Conservation (phyloP, 176 grass and related monocot species). For the Phoenix dactylifera region DNA sequence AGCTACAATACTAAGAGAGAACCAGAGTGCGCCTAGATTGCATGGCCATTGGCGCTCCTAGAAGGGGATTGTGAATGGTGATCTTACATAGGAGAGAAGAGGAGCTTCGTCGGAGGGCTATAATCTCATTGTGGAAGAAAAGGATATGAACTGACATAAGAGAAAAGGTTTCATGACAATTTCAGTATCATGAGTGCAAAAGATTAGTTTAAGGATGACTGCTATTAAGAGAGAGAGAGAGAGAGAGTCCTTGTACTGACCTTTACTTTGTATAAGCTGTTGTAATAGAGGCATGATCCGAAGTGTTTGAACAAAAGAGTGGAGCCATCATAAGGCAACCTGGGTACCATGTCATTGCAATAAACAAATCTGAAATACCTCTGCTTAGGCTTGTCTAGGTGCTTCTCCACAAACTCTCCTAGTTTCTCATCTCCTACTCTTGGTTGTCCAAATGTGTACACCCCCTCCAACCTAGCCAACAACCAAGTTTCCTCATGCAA, state of each 20-base stretch:
- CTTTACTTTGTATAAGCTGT: slow-evolving; percentile 62
- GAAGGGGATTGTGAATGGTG: too few species aligned
- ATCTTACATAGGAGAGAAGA: too few species aligned
- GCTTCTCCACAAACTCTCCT: slow-evolving; percentile 27
- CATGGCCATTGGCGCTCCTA: too few species aligned
- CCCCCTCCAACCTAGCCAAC: slow-evolving; percentile 33
- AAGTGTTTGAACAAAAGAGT: slow-evolving; percentile 66
- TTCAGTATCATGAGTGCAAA: too few species aligned
- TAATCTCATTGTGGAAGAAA: too few species aligned
- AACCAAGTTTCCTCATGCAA: slow-evolving; percentile 33
- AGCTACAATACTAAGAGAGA: too few species aligned
- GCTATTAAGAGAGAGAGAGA: too few species aligned
- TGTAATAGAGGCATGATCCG: slow-evolving; percentile 56
- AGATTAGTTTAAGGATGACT: too few species aligned
- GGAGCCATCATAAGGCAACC: slow-evolving; percentile 57
- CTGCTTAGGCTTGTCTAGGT: slow-evolving; percentile 23
- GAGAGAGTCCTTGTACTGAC: slow-evolving; percentile 3
- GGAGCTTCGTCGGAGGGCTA: too few species aligned
- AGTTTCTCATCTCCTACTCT: slow-evolving; percentile 47
- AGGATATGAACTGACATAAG: too few species aligned
- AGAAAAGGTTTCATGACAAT: too few species aligned
- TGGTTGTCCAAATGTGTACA: slow-evolving; percentile 84
- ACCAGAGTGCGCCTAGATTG: too few species aligned
- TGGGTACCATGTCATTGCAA: slow-evolving; percentile 64
- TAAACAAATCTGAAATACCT: slow-evolving; percentile 72